Evolutionary conservation across 345 rosid species (phyloP).

Genomic region (Tarenaya hassleriana): DNA sequence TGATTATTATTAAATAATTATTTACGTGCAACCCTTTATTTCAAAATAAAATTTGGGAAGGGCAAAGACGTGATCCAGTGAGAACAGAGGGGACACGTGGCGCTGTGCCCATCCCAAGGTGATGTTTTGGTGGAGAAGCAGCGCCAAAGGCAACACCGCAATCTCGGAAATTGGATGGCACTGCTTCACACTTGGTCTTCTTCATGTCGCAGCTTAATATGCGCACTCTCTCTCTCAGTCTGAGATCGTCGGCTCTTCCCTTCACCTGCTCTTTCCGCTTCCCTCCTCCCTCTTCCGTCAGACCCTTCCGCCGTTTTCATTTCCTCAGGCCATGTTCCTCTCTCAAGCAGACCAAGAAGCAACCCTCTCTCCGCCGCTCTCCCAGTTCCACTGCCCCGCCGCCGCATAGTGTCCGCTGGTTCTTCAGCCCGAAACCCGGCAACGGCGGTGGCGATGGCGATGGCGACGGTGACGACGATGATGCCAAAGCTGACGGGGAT

Average conservation of each 20-base stretch:
- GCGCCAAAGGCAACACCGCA: constrained; percentile 19
- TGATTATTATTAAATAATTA: too few relatives aligned
- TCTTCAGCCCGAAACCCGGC: constrained; percentile 51
- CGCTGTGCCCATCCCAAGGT: constrained; percentile 19
- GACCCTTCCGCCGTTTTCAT: constrained; percentile 58
- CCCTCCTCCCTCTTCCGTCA: constrained; percentile 36
- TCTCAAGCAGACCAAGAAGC: constrained; percentile 69
- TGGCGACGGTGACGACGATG: constrained; percentile 24
- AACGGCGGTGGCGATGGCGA: constrained; percentile 25
- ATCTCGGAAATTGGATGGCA: constrained; percentile 21
- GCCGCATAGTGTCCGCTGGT: constrained; percentile 67
- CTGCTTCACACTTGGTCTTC: constrained; percentile 11
- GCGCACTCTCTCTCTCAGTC: constrained; percentile 27
- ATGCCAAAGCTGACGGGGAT: constrained; percentile 39
- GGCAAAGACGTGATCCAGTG: constrained; percentile 13
- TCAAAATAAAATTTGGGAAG: too few relatives aligned
- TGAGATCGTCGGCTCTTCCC: constrained; percentile 30
- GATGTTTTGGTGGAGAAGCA: constrained; percentile 6
- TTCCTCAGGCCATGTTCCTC: constrained; percentile 72
- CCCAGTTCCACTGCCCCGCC: constrained; percentile 35
- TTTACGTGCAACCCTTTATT: too few relatives aligned
- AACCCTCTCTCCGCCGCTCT: constrained; percentile 44
- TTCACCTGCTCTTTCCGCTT: constrained; percentile 30
- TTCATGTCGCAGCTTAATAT: constrained; percentile 24
- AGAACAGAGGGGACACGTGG: constrained; percentile 28